Evolutionary conservation across 1,139 yeast species (phyloP), one percentile per base, ranked within the genome.

Genomic region (Yamadazyma sp.): DNA sequence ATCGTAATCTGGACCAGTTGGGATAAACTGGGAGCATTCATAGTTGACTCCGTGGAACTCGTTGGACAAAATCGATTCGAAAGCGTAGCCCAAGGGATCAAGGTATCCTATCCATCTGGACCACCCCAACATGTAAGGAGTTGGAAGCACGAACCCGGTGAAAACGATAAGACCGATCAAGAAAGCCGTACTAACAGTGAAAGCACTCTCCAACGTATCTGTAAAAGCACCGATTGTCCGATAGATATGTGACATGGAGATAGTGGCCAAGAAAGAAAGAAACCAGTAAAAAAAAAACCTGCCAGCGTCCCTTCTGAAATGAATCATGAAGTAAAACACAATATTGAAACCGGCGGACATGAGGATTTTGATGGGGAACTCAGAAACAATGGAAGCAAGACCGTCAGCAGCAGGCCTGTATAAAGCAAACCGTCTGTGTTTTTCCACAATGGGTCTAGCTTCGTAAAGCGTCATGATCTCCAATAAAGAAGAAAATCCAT

Each of bases 361-460:
- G 27, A 64, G 45, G 11, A 75, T 40, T 53, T 80, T 80, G 22
- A 73, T 62, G 2, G 87, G 86, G 37, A 79, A 54, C 50, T 79
- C 83, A 20, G 83, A 73, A 39, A 79, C 53, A 46, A 79, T 66
- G 39, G 73, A 72, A 39, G 80, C 82, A 35, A 81, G 54, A 4
- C 84, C 79, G 55, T 81, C 85, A 12, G 82, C 81, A 31, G 83
- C 74, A 18, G 81, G 78, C 45, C 79, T 81, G 50, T 81, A 81
- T 59, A 81, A 68, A 5, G 84, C 81, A 58, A 79, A 85, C 30
- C 78, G 73, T 55, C 81, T 81, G 51, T 87, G 95, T 56, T 87
- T 87, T 59, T 83, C 91, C 23, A 84, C 84, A 47, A 87, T 77
- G 2, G 86, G 81, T 54, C 94, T 78, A 12, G 87, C 81, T 54